Conservation (phyloP, 2,329 filamentous ascomycete genomes). For the Penicillium sp. region DNA sequence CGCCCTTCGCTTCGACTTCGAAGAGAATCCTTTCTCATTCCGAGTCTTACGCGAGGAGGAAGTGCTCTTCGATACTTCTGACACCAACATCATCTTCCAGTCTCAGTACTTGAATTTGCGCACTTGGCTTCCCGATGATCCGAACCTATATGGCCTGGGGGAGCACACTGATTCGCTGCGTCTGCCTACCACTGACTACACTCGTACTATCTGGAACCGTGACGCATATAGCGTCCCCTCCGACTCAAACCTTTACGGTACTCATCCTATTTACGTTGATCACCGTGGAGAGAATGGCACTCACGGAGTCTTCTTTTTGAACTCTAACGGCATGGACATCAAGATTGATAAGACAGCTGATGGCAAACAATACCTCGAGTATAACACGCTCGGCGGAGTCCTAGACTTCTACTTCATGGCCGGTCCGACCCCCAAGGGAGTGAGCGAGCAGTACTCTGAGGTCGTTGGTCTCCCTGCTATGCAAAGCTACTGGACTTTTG, state of each 20-base stretch:
- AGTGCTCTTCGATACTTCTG: constrained; percentile 60
- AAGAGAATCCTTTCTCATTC: constrained; percentile 59
- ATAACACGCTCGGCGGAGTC: constrained; percentile 68
- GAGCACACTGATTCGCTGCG: constrained; percentile 66
- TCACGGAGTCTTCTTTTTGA: constrained; percentile 61
- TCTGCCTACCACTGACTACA: constrained; percentile 60
- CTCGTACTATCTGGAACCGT: constrained; percentile 60
- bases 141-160: constrained; percentile 68
- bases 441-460: constrained; percentile 52
- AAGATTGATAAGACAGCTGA: constrained; percentile 57
- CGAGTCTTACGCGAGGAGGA: constrained; percentile 41
- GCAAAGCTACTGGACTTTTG: constrained; percentile 58
- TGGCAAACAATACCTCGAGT: constrained; percentile 63
- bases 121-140: constrained; percentile 59
- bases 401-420: constrained; percentile 62
- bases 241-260: constrained; percentile 61
- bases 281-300: constrained; percentile 51
- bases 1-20: constrained; percentile 43
- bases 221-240: constrained; percentile 56
- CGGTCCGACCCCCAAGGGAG: constrained; percentile 51
- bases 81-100: constrained; percentile 61
- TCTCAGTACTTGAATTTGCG: constrained; percentile 66
- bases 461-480: constrained; percentile 51
- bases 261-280: constrained; percentile 68
- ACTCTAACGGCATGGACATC: constrained; percentile 69